phyloP scores from a whole-genome alignment of 2,329 filamentous ascomycete species.

The Setomelanomma holmii region DNA sequence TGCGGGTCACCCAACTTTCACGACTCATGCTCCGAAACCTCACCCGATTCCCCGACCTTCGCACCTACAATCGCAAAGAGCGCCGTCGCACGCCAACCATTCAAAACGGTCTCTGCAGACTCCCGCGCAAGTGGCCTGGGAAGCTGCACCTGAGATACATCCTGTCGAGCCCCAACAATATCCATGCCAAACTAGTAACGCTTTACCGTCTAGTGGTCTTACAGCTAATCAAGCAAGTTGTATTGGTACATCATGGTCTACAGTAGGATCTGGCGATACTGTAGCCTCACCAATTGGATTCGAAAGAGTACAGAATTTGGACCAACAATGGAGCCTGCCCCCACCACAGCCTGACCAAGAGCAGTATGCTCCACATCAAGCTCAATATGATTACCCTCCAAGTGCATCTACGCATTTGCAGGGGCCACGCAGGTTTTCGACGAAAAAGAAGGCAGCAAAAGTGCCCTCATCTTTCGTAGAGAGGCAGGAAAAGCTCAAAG shows the following conservation, averaged over 20 bases:
- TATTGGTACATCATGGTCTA: constrained; percentile 25
- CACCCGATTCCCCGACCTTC: constrained; percentile 30
- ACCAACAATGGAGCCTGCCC: constrained; percentile 26
- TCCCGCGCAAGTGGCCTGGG: constrained; percentile 21
- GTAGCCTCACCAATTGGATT: constrained; percentile 18
- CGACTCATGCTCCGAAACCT: constrained; percentile 24
- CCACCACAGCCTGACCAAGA: constrained; percentile 18
- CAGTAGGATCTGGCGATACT: constrained; percentile 12
- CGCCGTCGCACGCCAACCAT: constrained; percentile 20
- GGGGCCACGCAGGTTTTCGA: constrained; percentile 16
- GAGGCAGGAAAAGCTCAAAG: constrained; percentile 42
- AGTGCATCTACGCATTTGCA: constrained; percentile 7
- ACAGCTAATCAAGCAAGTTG: constrained; percentile 17
- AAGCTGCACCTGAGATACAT: constrained; percentile 11
- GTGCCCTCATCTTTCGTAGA: constrained; percentile 44
- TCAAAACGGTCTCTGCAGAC: constrained; percentile 25
- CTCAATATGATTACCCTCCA: constrained; percentile 13
- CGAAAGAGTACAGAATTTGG: constrained; percentile 19
- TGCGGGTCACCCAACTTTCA: constrained; percentile 31
- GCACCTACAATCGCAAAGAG: constrained; percentile 22
- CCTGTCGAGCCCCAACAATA: constrained; percentile 21
- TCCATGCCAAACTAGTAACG: constrained; percentile 18
- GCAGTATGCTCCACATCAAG: constrained; percentile 17
- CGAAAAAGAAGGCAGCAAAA: constrained; percentile 37
- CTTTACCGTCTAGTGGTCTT: constrained; percentile 15